Percentiles rank a stretch among this genome's conserved stretches.
phyloP scores from a whole-genome alignment of 2,329 filamentous ascomycete genomes.

The Ploettnerulaceae sp. region DNA sequence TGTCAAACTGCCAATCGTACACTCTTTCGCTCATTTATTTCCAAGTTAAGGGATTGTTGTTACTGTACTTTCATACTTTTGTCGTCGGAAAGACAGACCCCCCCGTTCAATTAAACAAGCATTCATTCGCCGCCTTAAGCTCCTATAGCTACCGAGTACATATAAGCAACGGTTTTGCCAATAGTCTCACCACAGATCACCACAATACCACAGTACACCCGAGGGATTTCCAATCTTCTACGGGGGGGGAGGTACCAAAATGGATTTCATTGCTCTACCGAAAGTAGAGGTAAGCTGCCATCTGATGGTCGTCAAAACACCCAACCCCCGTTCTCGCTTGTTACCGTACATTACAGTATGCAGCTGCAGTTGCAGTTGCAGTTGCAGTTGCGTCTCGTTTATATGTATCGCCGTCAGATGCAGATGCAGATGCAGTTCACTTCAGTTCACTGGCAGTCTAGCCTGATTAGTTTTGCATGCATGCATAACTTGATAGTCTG shows the following conservation, averaged over 20 bases:
- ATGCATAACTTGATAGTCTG: not conserved
- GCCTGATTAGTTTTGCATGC: not conserved
- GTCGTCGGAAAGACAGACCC: conserved; percentile 4
- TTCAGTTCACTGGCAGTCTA: no score
- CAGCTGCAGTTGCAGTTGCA: no score
- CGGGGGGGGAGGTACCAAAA: not conserved
- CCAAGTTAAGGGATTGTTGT: no score
- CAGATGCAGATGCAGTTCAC: conserved; percentile 5
- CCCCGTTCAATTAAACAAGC: not conserved
- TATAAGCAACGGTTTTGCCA: not conserved
- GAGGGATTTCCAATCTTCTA: conserved; percentile 1
- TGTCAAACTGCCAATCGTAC: no score
- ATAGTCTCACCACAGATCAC: conserved; percentile 10
- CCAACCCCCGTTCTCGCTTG: not conserved
- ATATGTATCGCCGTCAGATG: not conserved
- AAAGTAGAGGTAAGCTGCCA: conserved; percentile 47
- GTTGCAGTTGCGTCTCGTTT: no score
- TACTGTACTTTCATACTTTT: not conserved
- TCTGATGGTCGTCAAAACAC: conserved; percentile 12
- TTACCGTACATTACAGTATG: no score
- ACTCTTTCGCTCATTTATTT: no score
- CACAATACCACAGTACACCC: not conserved
- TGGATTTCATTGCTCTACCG: conserved; percentile 44
- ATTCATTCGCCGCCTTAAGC: conserved; percentile 4
- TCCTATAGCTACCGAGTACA: not conserved